phyloP scores from a whole-genome alignment of 768 basidiomycete genomes.

The Hericium alpestre region DNA sequence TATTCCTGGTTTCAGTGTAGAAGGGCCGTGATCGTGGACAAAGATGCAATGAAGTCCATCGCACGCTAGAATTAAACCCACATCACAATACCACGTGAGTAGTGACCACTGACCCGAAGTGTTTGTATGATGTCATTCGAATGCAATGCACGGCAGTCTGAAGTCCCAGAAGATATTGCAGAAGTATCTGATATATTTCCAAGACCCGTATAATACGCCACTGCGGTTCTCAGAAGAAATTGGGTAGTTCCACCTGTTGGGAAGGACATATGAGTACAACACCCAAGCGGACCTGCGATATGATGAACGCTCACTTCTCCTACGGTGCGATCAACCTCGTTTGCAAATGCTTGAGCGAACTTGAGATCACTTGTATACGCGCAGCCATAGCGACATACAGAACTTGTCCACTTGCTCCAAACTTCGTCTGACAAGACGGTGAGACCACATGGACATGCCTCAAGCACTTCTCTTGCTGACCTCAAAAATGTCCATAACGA shows the following conservation, averaged over 20 bases:
- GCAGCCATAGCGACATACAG: neutral
- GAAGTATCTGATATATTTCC: neutral
- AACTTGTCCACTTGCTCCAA: neutral
- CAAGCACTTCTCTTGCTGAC: neutral
- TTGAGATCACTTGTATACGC: neutral
- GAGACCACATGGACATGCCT: neutral
- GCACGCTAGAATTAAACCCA: too few species aligned
- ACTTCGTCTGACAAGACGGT: neutral
- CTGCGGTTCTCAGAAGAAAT: neutral
- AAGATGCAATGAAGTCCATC: too few species aligned
- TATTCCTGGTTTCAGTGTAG: too few species aligned
- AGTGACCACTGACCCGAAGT: too few species aligned
- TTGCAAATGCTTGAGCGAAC: neutral
- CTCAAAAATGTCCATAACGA: neutral
- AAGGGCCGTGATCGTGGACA: too few species aligned
- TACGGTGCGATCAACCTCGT: neutral
- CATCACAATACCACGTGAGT: too few species aligned
- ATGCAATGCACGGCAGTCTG: neutral
- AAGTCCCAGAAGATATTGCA: neutral
- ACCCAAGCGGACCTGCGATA: neutral
- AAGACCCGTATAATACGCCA: neutral
- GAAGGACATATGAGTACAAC: neutral
- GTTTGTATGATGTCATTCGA: too few species aligned
- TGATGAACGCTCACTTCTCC: neutral
- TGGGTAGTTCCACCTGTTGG: neutral